Evolutionary conservation across 345 rosid genomes (phyloP).

Genomic region (Fremontodendron californicum): DNA sequence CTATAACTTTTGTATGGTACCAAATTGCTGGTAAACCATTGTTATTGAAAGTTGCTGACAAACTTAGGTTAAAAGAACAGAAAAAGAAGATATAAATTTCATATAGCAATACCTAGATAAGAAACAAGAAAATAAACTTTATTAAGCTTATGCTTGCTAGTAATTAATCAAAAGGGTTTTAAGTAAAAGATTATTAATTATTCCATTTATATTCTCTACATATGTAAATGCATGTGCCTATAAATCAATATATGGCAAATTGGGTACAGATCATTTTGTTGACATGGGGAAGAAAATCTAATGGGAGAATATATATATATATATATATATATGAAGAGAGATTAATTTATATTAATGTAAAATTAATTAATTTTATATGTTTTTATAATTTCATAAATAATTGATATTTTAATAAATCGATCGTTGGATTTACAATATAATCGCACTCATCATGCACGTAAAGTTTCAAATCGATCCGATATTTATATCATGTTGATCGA

Average conservation of each 20-base stretch:
- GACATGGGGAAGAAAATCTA: not conserved
- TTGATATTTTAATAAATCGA: no score
- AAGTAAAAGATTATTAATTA: not conserved
- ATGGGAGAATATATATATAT: not conserved
- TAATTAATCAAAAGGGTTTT: not conserved
- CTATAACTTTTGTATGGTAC: not conserved
- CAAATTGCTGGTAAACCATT: not conserved
- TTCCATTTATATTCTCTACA: not conserved
- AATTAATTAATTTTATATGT: no score
- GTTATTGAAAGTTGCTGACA: not conserved
- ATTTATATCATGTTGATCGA: no score
- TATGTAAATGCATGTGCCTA: not conserved
- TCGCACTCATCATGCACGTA: no score
- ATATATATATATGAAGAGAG: no score
- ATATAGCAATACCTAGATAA: not conserved
- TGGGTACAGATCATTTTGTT: not conserved
- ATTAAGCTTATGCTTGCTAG: not conserved
- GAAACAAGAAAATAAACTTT: not conserved
- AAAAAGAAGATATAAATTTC: not conserved
- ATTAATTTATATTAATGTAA: no score
- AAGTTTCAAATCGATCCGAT: no score
- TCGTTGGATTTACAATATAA: no score
- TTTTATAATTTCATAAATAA: no score
- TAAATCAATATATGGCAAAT: not conserved
- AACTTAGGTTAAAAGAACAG: constrained; percentile 4